Percentiles rank a stretch among this genome's conserved stretches.
phyloP scores from a whole-genome alignment of 495 filamentous ascomycete genomes.

The Niebla homalea region DNA sequence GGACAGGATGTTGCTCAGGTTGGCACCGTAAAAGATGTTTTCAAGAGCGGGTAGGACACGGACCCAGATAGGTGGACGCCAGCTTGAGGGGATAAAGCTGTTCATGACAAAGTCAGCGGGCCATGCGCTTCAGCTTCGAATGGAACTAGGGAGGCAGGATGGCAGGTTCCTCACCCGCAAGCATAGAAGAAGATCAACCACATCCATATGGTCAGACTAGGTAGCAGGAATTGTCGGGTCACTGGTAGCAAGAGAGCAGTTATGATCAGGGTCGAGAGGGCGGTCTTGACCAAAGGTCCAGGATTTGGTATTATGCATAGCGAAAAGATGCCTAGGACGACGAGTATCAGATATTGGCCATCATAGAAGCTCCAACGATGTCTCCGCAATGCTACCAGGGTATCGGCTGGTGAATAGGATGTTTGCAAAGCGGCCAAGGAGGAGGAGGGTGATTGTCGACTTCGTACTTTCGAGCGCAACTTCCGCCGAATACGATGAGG shows the following conservation, averaged over 20 bases:
- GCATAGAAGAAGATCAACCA: conserved; percentile 84
- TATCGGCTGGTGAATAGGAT: conserved; percentile 63
- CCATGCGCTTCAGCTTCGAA: background rate
- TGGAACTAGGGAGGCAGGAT: background rate
- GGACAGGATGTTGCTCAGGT: conserved; percentile 88
- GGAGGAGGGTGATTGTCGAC: conserved; percentile 54
- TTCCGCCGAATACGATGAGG: conserved; percentile 60
- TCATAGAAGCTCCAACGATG: conserved; percentile 80
- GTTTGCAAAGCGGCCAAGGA: conserved; percentile 66
- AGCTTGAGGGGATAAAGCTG: conserved; percentile 75
- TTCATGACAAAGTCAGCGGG: conserved; percentile 7
- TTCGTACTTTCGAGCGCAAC: conserved; percentile 61
- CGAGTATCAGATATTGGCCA: conserved; percentile 66
- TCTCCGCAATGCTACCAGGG: conserved; percentile 53
- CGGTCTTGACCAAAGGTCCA: conserved; percentile 57
- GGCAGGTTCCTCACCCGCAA: conserved; percentile 58
- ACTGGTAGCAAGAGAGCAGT: conserved; percentile 67
- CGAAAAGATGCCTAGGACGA: conserved; percentile 64
- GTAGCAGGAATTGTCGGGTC: conserved; percentile 82
- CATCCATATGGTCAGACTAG: conserved; percentile 67
- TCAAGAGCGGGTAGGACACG: conserved; percentile 88
- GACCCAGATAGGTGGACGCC: conserved; percentile 85
- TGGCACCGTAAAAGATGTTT: conserved; percentile 91
- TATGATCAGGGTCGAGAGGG: conserved; percentile 49
- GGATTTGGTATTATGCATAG: conserved; percentile 65